These are phyloP conservation scores for Vanrija sp. DNA, from an alignment of 1,284 basidiomycete genomes.

Conservation along the genomic window DNA sequence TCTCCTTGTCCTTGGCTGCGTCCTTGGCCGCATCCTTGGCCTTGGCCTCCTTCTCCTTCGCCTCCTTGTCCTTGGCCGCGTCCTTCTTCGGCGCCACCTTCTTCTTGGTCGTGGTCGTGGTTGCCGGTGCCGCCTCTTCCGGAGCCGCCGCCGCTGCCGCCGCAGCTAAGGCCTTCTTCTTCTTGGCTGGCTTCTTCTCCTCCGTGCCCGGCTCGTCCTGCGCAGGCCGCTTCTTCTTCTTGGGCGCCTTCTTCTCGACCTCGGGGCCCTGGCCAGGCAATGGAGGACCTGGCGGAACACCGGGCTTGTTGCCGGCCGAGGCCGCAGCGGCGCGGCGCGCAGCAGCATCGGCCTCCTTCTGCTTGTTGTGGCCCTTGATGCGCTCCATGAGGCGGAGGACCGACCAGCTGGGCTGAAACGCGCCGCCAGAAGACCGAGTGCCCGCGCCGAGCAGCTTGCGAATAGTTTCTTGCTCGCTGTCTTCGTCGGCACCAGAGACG, in stretches of 20 bases:
- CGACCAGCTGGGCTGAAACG: conserved; percentile 40
- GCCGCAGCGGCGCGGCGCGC: conserved; percentile 5
- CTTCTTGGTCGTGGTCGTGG: not conserved
- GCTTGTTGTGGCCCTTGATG: conserved; percentile 15
- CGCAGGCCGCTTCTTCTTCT: not conserved
- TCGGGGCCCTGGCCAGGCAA: not conserved
- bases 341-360: conserved; percentile 14
- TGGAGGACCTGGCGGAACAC: not conserved
- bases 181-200: conserved; percentile 12
- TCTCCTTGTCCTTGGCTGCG: not conserved
- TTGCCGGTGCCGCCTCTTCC: not conserved
- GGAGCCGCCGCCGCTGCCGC: not conserved
- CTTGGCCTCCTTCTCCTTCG: not conserved
- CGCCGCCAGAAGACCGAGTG: conserved; percentile 12
- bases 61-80: not conserved
- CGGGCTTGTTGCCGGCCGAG: conserved; percentile 25
- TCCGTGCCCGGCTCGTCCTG: not conserved
- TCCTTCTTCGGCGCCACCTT: conserved; percentile 1
- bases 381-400: conserved; percentile 36
- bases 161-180: not conserved
- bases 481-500: conserved; percentile 12
- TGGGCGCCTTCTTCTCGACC: no score
- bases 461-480: conserved; percentile 29
- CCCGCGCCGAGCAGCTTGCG: conserved; percentile 37
- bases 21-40: not conserved